Base-by-base conservation (phyloP, 2,329 filamentous ascomycete species). In the Pseudohalonectria lignicola region DNA sequence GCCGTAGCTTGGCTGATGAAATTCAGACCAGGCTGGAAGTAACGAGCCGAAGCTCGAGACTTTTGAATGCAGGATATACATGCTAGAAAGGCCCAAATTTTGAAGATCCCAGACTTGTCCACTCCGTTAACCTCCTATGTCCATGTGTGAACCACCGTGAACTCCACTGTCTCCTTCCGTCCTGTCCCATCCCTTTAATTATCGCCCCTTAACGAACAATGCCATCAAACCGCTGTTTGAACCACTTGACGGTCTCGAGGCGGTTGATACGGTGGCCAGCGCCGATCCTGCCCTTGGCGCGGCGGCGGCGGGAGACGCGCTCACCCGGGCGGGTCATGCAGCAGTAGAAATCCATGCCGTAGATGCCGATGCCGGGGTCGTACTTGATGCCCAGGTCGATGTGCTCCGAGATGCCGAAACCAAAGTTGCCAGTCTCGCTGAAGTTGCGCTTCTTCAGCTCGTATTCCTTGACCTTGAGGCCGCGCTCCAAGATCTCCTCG, bases 361-460 rank as follows among this genome's bases (percentile, higher is more conserved):
- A 95, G 68, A 95, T 95, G 81, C 88, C 88, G 57, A 95, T 95
- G 49, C 78, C 83, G 50, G 88, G 88, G 74, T 95, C 88, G 76
- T 95, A 95, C 82, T 98, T 98, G 86, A 98, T 98, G 62, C 92
- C 92, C 60, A 98, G 79, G 79, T 98, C 92, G 71, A 98, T 98
- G 84, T 98, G 92, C 76, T 98, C 92, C 74, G 78, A 87, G 77
- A 98, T 98, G 76, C 92, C 92, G 79, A 98, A 98, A 57, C 92
- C 92, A 67, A 98, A 98, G 84, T 95, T 94, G 66, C 92, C 92
- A 53, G 90, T 96, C 80, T 94, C 86, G 64, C 82, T 90, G 84
- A 98, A 98, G 86, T 98, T 98, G 71, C 85, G 83, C 81, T 92
- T 94, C 74, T 86, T 84, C 60, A 98, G 78, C 72, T 98, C 92